These are phyloP conservation scores for Biscogniauxia mediterranea DNA, from an alignment of 2,329 filamentous ascomycete genomes.

Conservation along the genomic window DNA sequence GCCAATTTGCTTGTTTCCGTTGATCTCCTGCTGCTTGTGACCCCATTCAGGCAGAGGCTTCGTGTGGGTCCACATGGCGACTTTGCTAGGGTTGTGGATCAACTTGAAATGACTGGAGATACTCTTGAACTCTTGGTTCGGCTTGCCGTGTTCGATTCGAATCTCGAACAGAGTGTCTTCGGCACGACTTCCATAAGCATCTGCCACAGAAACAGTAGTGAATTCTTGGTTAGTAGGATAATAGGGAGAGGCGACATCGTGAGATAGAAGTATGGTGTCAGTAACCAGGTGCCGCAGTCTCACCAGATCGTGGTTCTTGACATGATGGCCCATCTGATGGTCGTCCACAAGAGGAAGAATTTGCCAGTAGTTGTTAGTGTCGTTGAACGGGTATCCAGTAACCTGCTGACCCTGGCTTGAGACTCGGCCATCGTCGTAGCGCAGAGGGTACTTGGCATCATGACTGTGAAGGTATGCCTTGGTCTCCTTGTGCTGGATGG, in stretches of 20 bases:
- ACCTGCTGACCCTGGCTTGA: constrained; percentile 98
- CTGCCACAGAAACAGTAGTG: constrained; percentile 72
- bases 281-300: constrained; percentile 85
- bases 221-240: constrained; percentile 99
- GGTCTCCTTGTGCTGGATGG: constrained; percentile 93
- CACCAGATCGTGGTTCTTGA: constrained; percentile 82
- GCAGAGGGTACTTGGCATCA: constrained; percentile 80
- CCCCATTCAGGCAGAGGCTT: constrained; percentile 96
- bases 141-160: constrained; percentile 82
- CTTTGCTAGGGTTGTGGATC: constrained; percentile 89
- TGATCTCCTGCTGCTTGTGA: constrained; percentile 97
- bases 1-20: constrained; percentile 93
- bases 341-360: constrained; percentile 70
- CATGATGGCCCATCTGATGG: constrained; percentile 57
- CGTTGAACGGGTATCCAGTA: constrained; percentile 95
- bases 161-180: constrained; percentile 95
- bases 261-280: constrained; percentile 81
- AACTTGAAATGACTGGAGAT: constrained; percentile 94
- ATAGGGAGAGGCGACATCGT: constrained; percentile 95
- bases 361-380: constrained; percentile 99
- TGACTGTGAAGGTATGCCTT: constrained; percentile 96
- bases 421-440: constrained; percentile 95
- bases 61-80: constrained; percentile 98
- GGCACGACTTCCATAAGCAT: constrained; percentile 69
- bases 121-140: constrained; percentile 80